Evolutionary conservation across 1,284 basidiomycete genomes (phyloP), one percentile per base, ranked within the genome.

Genomic region (Moesziomyces sp.): DNA sequence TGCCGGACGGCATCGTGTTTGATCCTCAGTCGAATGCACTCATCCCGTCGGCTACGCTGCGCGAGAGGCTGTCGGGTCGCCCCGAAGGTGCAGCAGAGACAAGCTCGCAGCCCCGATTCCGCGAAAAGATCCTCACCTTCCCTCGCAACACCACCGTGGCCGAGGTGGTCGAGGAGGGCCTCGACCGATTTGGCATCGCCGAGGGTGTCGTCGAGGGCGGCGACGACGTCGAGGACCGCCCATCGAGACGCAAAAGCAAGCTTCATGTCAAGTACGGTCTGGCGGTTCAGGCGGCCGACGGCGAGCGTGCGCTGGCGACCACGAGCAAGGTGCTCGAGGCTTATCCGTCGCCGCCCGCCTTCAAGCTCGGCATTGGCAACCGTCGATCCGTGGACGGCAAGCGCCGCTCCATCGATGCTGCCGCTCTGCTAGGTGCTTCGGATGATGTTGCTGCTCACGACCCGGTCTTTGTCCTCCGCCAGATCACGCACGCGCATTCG

Each of bases 131-230:
- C 40, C 68, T 84, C 33, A 76, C 77, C 38, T 78, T 93, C 92
- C 93, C 95, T 6, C 92, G 93, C 83, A 97, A 97, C 79, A 91
- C 92, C 28, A 98, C 93, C 0, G 95, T 97, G 1, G 93, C 94
- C 0, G 96, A 99, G 84, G 94, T 95, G 10, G 93, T 97, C 52
- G 96, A 99, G 83, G 87, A 93, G 46, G 92, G 91, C 13, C 83
- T 98, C 68, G 94, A 97, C 79, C 86, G 93, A 54, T 97, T 97
- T 80, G 95, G 95, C 0, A 95, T 99, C 52, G 86, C 89, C 35
- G 96, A 97, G 45, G 96, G 94, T 19, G 93, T 99, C 2, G 95
- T 97, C 0, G 94, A 98, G 83, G 96, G 96, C 1, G 95, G 95
- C 1, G 96, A 99, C 84, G 95, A 97, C 79, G 89, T 98, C 1